These are phyloP conservation scores for Candida nonsorbophila DNA, from an alignment of 805 yeast species.

Conservation along the genomic window DNA sequence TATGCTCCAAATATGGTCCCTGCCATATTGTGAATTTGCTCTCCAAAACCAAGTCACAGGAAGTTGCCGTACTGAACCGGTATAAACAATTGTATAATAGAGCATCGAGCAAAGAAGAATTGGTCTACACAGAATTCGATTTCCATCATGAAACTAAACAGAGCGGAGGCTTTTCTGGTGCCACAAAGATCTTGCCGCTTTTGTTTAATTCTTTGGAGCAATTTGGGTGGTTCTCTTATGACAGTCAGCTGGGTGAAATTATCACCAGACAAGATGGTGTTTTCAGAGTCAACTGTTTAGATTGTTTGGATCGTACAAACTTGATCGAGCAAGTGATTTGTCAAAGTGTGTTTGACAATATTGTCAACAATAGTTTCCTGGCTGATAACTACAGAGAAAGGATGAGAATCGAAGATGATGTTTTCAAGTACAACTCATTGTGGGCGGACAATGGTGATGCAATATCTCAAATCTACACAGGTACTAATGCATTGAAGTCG, in stretches of 20 bases:
- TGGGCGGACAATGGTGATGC: conserved; percentile 75
- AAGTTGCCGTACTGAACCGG: conserved; percentile 62
- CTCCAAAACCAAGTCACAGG: conserved; percentile 69
- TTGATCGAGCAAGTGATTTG: conserved; percentile 83
- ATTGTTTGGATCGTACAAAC: conserved; percentile 89
- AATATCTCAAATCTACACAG: conserved; percentile 57
- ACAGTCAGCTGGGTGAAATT: conserved; percentile 47
- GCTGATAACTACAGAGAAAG: conserved; percentile 14
- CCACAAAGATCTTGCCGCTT: conserved; percentile 59
- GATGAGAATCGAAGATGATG: conserved; percentile 42
- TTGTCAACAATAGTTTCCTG: conserved; percentile 18
- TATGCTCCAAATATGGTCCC: conserved; percentile 75
- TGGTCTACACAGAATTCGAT: conserved; percentile 75
- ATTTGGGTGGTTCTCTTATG: conserved; percentile 81
- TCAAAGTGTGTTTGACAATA: conserved; percentile 54
- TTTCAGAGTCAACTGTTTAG: conserved; percentile 90
- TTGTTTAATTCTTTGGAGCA: conserved; percentile 63
- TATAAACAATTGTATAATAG: conserved; percentile 55
- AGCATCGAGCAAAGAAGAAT: conserved; percentile 28
- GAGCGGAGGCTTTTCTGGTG: conserved; percentile 82
- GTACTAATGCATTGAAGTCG: conserved; percentile 65
- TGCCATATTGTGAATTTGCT: conserved; percentile 85
- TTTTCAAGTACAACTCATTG: conserved; percentile 71
- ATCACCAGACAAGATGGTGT: conserved; percentile 82
- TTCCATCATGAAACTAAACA: conserved; percentile 88